Evolutionary conservation across 306 rosid genomes (phyloP).

Genomic region (Corylus heterophylla): DNA sequence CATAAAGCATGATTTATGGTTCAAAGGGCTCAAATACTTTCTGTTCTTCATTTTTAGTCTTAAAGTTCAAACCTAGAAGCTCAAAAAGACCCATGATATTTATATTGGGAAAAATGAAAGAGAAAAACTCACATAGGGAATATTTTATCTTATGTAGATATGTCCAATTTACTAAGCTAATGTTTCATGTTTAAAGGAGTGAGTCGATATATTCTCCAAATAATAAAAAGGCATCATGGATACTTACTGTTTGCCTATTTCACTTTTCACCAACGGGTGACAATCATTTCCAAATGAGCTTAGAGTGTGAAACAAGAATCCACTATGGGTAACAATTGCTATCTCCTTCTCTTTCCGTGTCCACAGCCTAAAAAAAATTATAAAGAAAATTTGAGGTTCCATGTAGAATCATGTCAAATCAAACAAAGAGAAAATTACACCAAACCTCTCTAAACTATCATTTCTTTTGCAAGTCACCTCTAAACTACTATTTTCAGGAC

Average conservation of each 20-base stretch:
- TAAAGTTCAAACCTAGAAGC: neutral
- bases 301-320: conserved; percentile 73
- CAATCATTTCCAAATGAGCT: conserved; percentile 66
- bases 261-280: conserved; percentile 65
- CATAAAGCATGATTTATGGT: neutral
- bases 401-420: neutral
- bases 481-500: too few species aligned
- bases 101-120: neutral
- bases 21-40: neutral
- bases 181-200: neutral
- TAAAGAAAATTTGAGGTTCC: neutral
- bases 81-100: neutral
- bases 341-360: conserved; percentile 83
- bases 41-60: neutral
- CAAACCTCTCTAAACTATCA: too few species aligned
- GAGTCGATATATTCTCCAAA: neutral
- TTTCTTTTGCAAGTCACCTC: too few species aligned
- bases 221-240: conserved; percentile 22
- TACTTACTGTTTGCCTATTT: conserved; percentile 75
- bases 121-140: neutral
- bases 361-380: conserved; percentile 61
- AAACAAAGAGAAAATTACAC: neutral
- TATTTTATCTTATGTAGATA: neutral
- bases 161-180: neutral
- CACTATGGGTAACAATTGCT: conserved; percentile 87